A percentile compares a stretch with the other conserved stretches of the same genome.
Evolutionary conservation across 805 yeast species (phyloP).

Genomic region (Isabelozyma heimii): DNA sequence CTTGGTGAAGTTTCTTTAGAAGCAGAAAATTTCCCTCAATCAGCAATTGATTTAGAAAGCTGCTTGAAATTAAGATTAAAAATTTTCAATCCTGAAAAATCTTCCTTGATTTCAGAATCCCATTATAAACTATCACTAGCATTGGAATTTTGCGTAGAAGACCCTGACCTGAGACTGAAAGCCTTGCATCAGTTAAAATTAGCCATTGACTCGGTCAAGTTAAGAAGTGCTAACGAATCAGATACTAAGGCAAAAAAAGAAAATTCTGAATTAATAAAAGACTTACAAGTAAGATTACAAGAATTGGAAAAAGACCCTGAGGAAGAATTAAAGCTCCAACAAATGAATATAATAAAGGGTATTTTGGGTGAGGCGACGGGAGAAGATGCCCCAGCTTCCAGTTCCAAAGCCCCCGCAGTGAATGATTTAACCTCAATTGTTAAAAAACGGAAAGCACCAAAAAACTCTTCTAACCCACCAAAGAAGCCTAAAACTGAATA

Average conservation of each 20-base stretch:
- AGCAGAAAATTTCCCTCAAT: slow-evolving; percentile 80
- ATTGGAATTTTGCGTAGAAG: slow-evolving; percentile 64
- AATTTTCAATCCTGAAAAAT: slow-evolving; percentile 45
- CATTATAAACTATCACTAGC: slow-evolving; percentile 81
- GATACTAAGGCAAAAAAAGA: slow-evolving; percentile 41
- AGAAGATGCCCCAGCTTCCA: slow-evolving; percentile 3
- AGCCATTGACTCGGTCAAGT: slow-evolving; percentile 46
- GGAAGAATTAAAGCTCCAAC: slow-evolving; percentile 47
- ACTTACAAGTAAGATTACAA: slow-evolving; percentile 52
- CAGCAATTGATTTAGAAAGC: slow-evolving; percentile 63
- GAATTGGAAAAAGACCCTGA: slow-evolving; percentile 55
- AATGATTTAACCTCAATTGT: slow-evolving; percentile 66
- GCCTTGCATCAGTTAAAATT: slow-evolving; percentile 54
- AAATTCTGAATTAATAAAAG: slow-evolving; percentile 49
- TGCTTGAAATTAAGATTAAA: slow-evolving; percentile 54
- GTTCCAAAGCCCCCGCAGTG: slow-evolving; percentile 26
- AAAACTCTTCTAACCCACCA: neutral
- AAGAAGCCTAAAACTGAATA: neutral
- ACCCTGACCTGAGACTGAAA: slow-evolving; percentile 40
- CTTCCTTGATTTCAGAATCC: slow-evolving; percentile 69
- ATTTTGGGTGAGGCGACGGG: slow-evolving; percentile 48
- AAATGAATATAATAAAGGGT: slow-evolving; percentile 53
- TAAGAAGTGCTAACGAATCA: slow-evolving; percentile 37
- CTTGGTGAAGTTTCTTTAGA: slow-evolving; percentile 90
- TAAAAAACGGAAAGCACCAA: slow-evolving; percentile 46